A percentile compares a stretch with the other conserved stretches of the same genome.
These are phyloP conservation scores for Geotrichum australiense DNA, from an alignment of 1,139 yeast species.

Conservation along the genomic window DNA sequence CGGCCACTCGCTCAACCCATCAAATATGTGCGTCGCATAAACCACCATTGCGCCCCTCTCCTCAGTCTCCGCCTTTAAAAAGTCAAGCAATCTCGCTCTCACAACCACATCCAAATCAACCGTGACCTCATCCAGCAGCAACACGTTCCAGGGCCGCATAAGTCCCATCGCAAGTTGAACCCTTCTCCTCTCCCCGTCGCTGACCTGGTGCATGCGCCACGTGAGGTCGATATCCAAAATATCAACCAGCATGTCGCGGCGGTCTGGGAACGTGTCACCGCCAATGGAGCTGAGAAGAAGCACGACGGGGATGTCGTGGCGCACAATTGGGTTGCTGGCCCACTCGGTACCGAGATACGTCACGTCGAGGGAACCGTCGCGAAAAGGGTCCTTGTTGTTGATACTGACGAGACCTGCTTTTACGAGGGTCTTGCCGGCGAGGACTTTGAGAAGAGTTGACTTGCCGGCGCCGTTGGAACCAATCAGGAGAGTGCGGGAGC, in stretches of 20 bases:
- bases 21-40: constrained; percentile 95
- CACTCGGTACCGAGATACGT: constrained; percentile 96
- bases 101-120: constrained; percentile 93
- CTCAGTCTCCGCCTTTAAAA: constrained; percentile 63
- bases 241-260: constrained; percentile 68
- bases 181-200: constrained; percentile 92
- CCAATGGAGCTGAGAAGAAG: constrained; percentile 77
- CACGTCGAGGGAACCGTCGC: constrained; percentile 53
- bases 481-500: constrained; percentile 66
- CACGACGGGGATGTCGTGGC: constrained; percentile 83
- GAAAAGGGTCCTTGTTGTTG: constrained; percentile 83
- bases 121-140: constrained; percentile 88
- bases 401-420: constrained; percentile 55
- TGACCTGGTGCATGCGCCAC: constrained; percentile 89
- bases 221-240: constrained; percentile 75
- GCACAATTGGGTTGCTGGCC: constrained; percentile 87
- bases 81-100: constrained; percentile 62
- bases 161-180: constrained; percentile 94
- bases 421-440: constrained; percentile 89
- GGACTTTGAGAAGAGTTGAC: constrained; percentile 71
- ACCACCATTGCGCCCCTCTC: constrained; percentile 57
- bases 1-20: constrained; percentile 88
- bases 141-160: constrained; percentile 78
- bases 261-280: constrained; percentile 61
- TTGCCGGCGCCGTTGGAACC: constrained; percentile 99